Base-by-base conservation (phyloP, 2,329 filamentous ascomycete genomes). In the Grosmannia clavigera region DNA sequence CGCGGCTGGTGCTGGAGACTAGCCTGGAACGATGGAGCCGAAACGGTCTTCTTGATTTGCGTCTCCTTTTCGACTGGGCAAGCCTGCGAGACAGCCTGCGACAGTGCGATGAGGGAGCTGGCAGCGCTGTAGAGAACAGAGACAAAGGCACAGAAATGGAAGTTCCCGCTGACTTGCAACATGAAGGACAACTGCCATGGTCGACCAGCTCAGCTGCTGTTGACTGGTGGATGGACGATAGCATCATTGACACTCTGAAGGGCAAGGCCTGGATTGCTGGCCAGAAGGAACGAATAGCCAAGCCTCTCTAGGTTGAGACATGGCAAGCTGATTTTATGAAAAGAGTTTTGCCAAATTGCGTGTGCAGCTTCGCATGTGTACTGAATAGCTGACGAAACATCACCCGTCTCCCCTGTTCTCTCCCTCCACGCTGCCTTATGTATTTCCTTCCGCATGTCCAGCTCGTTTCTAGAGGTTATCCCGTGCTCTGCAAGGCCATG, bases 1-100 rank as follows among this genome's bases (percentile, higher is more conserved):
- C 84, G 38, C 78, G 86, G 48, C 73, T 96, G 31, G 81, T 86
- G 61, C 76, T 96, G 55, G 81, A 81, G 65, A 74, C 75, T 27
- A 76, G 77, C 40, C 60, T 76, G 55, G 72, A 75, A 4, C 72
- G 71, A 2, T 75, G 76, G 64, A 68, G 66, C 12, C 68, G 73
- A 38, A 74, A 75, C 64, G 60, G 68, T 1, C 70, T 83, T 27
- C 70, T 82, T 16, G 80, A 79, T 0, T 67, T 81, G 5, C 74
- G 73, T 55, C 64, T 81, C 55, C 67, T 84, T 25, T 83, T 84
- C 64, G 80, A 80, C 67, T 84, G 81, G 81, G 75, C 73, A 1
- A 75, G 78, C 54, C 72, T 73, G 61, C 75, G 80, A 33, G 73
- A 59, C 31, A 31, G 25, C n/a, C 29, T 63, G 48, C 54, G 59